phyloP scores from a whole-genome alignment of 2,329 filamentous ascomycete genomes.

The Aspergillus sp. region DNA sequence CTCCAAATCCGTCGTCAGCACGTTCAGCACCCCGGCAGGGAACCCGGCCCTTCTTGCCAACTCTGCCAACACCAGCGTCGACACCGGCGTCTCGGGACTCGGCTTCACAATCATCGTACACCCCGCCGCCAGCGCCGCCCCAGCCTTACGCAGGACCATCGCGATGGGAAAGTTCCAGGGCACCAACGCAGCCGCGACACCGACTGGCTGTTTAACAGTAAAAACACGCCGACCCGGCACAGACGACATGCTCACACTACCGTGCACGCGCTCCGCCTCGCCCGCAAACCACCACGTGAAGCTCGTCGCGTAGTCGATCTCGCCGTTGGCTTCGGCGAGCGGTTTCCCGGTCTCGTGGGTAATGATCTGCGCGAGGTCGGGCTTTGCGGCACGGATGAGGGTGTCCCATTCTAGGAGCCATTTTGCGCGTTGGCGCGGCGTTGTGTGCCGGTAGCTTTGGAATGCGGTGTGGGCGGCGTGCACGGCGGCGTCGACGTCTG shows the following conservation, averaged over 20 bases:
- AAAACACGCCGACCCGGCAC: conserved; percentile 65
- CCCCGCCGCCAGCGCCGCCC: conserved; percentile 67
- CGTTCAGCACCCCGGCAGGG: conserved; percentile 60
- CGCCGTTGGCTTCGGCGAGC: conserved; percentile 53
- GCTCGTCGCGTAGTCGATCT: conserved; percentile 56
- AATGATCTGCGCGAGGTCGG: conserved; percentile 63
- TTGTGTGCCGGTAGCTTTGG: conserved; percentile 58
- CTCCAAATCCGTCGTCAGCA: conserved; percentile 54
- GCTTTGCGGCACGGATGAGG: conserved; percentile 61
- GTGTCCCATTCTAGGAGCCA: conserved; percentile 65
- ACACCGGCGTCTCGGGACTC: conserved; percentile 65
- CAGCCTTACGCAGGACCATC: conserved; percentile 66
- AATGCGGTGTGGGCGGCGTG: conserved; percentile 62
- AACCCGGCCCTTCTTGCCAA: conserved; percentile 58
- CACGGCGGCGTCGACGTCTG: conserved; percentile 63
- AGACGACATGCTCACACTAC: conserved; percentile 59
- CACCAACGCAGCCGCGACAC: conserved; percentile 66
- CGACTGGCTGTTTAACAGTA: conserved; percentile 73
- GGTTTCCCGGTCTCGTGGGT: conserved; percentile 64
- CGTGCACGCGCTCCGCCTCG: conserved; percentile 63
- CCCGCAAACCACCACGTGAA: conserved; percentile 62
- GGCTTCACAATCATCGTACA: conserved; percentile 75
- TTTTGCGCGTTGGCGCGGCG: conserved; percentile 61
- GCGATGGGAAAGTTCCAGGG: conserved; percentile 73
- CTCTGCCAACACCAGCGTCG: conserved; percentile 53